Conservation (phyloP, 2,329 filamentous ascomycete genomes). For the Emergomyces pasteurianus region DNA sequence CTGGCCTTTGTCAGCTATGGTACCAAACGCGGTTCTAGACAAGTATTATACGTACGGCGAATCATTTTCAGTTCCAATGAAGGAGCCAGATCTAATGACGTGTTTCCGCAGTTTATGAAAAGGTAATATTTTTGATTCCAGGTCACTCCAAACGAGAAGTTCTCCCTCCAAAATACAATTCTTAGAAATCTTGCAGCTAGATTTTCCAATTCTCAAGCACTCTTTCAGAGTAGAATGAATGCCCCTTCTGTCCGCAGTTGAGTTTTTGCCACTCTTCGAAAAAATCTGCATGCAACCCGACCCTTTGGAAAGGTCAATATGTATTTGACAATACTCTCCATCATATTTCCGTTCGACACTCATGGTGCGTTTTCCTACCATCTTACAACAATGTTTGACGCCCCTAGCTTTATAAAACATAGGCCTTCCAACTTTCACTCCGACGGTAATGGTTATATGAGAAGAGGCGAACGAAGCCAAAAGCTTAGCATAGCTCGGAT, state of each 20-base stretch:
- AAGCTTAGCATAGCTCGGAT: slow-evolving; percentile 19
- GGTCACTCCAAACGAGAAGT: slow-evolving; percentile 63
- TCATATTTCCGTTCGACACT: slow-evolving; percentile 75
- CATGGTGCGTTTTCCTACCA: slow-evolving; percentile 50
- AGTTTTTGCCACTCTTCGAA: slow-evolving; percentile 86
- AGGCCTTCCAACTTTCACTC: slow-evolving; percentile 54
- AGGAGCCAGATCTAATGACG: slow-evolving; percentile 58
- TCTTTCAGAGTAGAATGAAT: slow-evolving; percentile 53
- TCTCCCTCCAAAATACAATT: slow-evolving; percentile 77
- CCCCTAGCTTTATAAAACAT: slow-evolving; percentile 55
- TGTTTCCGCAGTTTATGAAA: slow-evolving; percentile 80
- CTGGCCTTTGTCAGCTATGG: slow-evolving; percentile 17
- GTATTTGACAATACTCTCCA: slow-evolving; percentile 82
- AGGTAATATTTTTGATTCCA: slow-evolving; percentile 51
- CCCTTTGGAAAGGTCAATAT: slow-evolving; percentile 54
- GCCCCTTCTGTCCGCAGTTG: slow-evolving; percentile 55
- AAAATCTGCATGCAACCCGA: slow-evolving; percentile 60
- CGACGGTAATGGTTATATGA: slow-evolving; percentile 42
- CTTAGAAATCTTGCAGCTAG: slow-evolving; percentile 46
- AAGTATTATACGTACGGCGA: slow-evolving; percentile 43
- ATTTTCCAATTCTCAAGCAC: slow-evolving; percentile 50
- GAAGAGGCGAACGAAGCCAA: slow-evolving; percentile 26
- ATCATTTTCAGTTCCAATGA: slow-evolving; percentile 56
- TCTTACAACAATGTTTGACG: slow-evolving; percentile 61
- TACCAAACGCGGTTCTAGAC: neutral